Base-by-base conservation (phyloP, 2,329 filamentous ascomycete genomes). In the Microcyclospora pomicola region DNA sequence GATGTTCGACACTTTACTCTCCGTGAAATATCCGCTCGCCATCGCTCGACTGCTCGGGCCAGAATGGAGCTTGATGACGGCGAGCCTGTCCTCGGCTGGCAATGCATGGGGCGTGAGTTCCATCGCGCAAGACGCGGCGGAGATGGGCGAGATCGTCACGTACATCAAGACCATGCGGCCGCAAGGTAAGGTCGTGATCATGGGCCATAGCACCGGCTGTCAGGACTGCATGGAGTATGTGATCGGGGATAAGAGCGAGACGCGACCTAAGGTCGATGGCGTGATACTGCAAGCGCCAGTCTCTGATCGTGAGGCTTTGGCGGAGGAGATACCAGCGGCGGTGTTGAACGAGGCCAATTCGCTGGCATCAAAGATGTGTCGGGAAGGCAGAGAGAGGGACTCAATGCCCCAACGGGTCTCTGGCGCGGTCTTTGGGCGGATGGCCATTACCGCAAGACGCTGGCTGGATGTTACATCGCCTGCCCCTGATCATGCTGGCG, bases 221-320 rank as follows among this genome's bases (percentile, higher is more conserved):
- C 78, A 82, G 55, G 77, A 81, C 52, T 66, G 75, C 10, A 68
- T 82, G 60, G 72, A 80, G 48, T 82, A 82, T 46, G 53, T 79
- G 2, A 42, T 60, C 5, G 54, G 52, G 14, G 35, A 40, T 13
- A 45, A 44, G 10, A 42, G 44, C 6, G 49, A 47, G 14, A 59
- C 60, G 31, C 61, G 72, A 10, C 71, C 73, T 0, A 62, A 41
- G 0, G 62, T 93, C 2, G 75, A 91, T 42, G 86, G 80, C 28
- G 77, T 77, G 35, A 80, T 94, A 33, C 62, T 94, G 38, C 86
- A 93, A 57, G 84, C 80, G 0, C 77, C 82, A 0, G 77, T 87
- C 3, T 83, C 76, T 1, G 85, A 94, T 56, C 70, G 84, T 24
- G 80, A 92, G 55, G 72, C 69, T 0, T 52, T 81, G 9, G 59